phyloP scores from a whole-genome alignment of 2,329 filamentous ascomycete species.

The Pleoardoris graminearum region DNA sequence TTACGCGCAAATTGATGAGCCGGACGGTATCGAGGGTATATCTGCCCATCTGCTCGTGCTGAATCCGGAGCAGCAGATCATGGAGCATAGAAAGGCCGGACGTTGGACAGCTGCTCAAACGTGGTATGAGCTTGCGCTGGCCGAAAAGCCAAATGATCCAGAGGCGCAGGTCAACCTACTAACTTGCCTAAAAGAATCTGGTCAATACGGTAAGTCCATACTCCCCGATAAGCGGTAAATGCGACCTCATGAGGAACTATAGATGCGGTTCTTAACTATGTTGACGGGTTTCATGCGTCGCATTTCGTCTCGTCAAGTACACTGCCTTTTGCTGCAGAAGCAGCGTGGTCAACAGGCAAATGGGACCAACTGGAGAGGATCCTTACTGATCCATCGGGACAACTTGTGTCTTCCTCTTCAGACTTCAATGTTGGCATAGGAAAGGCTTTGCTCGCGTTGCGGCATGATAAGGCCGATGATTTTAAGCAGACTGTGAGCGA shows the following conservation, averaged over 20 bases:
- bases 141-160: slow-evolving; percentile 73
- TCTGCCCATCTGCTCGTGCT: slow-evolving; percentile 82
- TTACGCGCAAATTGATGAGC: slow-evolving; percentile 96
- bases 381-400: slow-evolving; percentile 50
- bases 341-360: slow-evolving; percentile 85
- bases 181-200: slow-evolving; percentile 90
- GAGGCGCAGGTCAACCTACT: slow-evolving; percentile 83
- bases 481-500: slow-evolving; percentile 64
- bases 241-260: slow-evolving; percentile 22
- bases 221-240: not conserved
- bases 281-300: slow-evolving; percentile 69
- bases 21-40: slow-evolving; percentile 93
- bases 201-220: slow-evolving; percentile 73
- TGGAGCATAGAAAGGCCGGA: slow-evolving; percentile 90
- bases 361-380: slow-evolving; percentile 77
- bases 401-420: slow-evolving; percentile 43
- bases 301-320: slow-evolving; percentile 51
- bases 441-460: slow-evolving; percentile 64
- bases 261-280: slow-evolving; percentile 86
- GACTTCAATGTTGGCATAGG: slow-evolving; percentile 87
- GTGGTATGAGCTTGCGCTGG: slow-evolving; percentile 93
- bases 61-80: slow-evolving; percentile 90
- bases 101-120: slow-evolving; percentile 94
- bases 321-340: slow-evolving; percentile 84
- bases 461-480: slow-evolving; percentile 53